Conservation (phyloP, 1,139 yeast species). For the Debaryomyces sp. region DNA sequence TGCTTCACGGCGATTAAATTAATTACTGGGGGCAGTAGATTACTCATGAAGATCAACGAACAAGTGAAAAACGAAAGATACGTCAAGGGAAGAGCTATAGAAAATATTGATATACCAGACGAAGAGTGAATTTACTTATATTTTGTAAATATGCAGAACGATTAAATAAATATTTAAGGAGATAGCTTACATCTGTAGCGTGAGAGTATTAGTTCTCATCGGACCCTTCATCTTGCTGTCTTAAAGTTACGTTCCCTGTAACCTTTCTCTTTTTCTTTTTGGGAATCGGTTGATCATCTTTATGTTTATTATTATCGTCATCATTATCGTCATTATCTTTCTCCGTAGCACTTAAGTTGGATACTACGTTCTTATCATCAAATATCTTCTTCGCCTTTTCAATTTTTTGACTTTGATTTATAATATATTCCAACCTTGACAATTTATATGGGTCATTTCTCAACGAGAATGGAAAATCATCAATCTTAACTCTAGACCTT, state of each 20-base stretch:
- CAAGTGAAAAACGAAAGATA: constrained; percentile 63
- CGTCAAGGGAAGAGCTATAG: constrained; percentile 62
- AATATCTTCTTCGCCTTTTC: constrained; percentile 81
- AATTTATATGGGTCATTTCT: constrained; percentile 81
- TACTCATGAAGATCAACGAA: constrained; percentile 32
- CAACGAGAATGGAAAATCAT: constrained; percentile 84
- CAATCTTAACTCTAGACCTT: constrained; percentile 77
- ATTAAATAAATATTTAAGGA: constrained; percentile 2
- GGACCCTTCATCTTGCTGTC: constrained; percentile 4
- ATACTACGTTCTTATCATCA: constrained; percentile 49
- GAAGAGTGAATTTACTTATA: constrained; percentile 10
- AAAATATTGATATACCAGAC: constrained; percentile 45
- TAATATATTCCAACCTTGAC: constrained; percentile 81
- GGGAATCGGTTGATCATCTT: constrained; percentile 9
- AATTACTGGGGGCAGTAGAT: constrained; percentile 11
- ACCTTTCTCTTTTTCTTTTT: constrained; percentile 12
- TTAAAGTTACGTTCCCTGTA: constrained; percentile 7
- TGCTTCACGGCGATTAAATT: constrained; percentile 17
- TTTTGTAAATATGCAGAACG: neutral
- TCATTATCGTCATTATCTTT: constrained; percentile 15
- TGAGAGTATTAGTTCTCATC: constrained; percentile 4
- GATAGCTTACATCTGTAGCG: neutral
- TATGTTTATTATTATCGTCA: constrained; percentile 11
- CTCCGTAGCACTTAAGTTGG: constrained; percentile 9
- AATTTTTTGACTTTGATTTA: constrained; percentile 73